phyloP scores from a whole-genome alignment of 768 basidiomycete genomes.

The Rhodotorula toruloides region DNA sequence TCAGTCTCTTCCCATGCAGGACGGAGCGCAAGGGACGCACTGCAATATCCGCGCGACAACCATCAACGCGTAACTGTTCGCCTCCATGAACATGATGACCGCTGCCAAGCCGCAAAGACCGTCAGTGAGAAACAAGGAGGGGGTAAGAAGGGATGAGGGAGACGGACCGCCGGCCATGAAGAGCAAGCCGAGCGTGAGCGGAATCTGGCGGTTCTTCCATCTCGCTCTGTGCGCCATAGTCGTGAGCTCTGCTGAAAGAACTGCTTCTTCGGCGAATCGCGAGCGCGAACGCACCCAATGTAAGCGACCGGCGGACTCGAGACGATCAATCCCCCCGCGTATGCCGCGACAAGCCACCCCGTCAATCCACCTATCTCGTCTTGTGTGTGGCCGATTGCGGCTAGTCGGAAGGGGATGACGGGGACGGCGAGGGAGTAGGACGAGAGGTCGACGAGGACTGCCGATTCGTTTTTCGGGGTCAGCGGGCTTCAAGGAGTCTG shows the following conservation, averaged over 20 bases:
- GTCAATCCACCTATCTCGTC: conserved; percentile 30
- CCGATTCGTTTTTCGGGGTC: not conserved
- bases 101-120: not conserved
- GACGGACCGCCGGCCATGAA: conserved; percentile 37
- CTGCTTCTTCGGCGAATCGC: not conserved
- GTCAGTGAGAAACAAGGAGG: not conserved
- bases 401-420: conserved; percentile 39
- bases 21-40: not conserved
- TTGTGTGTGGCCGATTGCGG: conserved; percentile 36
- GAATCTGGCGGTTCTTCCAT: conserved; percentile 28
- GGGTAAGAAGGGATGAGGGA: not conserved
- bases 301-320: conserved; percentile 25
- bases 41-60: conserved; percentile 30
- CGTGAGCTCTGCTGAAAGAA: not conserved
- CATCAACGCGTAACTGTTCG: conserved; percentile 17
- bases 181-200: conserved; percentile 26
- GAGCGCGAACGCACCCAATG: not conserved
- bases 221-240: conserved; percentile 7
- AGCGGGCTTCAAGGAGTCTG: not conserved
- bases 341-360: conserved; percentile 40
- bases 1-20: not conserved
- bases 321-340: conserved; percentile 38
- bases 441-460: conserved; percentile 30
- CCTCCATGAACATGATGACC: not conserved
- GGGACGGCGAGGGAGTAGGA: conserved; percentile 30